These are phyloP conservation scores for Allantophomopsis lycopodina DNA, from an alignment of 2,329 filamentous ascomycete genomes.

Conservation along the genomic window DNA sequence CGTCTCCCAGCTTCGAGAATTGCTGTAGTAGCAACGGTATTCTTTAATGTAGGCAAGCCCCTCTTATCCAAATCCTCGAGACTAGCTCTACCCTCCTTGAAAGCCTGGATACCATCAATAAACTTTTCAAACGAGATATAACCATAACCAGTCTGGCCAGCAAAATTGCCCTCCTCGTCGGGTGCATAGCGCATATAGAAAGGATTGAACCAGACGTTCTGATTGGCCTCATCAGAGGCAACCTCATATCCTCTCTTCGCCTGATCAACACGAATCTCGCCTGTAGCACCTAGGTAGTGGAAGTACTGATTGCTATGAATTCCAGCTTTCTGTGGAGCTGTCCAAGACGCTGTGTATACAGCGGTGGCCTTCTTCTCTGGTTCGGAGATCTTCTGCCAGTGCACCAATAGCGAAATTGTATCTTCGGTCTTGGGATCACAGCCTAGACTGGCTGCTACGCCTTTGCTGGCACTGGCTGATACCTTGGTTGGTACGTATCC, in stretches of 20 bases:
- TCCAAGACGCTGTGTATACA: conserved; percentile 92
- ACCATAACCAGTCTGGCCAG: conserved; percentile 80
- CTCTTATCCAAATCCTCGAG: conserved; percentile 68
- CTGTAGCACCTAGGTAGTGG: conserved; percentile 76
- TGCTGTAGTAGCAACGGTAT: conserved; percentile 83
- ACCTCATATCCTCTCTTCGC: conserved; percentile 92
- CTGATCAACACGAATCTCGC: conserved; percentile 83
- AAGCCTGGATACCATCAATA: conserved; percentile 67
- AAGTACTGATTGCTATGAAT: conserved; percentile 98
- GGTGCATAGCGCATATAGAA: conserved; percentile 94
- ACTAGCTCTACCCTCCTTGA: conserved; percentile 62
- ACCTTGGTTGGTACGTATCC: conserved; percentile 70
- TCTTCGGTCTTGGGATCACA: conserved; percentile 77
- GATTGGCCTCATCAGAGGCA: conserved; percentile 60
- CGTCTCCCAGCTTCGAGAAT: conserved; percentile 78
- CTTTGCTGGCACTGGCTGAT: conserved; percentile 63
- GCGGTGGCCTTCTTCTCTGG: conserved; percentile 63
- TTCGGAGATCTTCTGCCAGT: conserved; percentile 67
- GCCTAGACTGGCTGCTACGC: conserved; percentile 65
- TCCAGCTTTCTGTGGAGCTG: conserved; percentile 79
- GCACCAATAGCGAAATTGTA: conserved; percentile 81
- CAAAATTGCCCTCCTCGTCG: conserved; percentile 90
- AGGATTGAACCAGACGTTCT: conserved; percentile 80
- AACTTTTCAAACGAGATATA: conserved; percentile 96
- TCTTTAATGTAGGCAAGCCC: conserved; percentile 71